phyloP scores from a whole-genome alignment of 306 rosid genomes.

The Acacia confusa region DNA sequence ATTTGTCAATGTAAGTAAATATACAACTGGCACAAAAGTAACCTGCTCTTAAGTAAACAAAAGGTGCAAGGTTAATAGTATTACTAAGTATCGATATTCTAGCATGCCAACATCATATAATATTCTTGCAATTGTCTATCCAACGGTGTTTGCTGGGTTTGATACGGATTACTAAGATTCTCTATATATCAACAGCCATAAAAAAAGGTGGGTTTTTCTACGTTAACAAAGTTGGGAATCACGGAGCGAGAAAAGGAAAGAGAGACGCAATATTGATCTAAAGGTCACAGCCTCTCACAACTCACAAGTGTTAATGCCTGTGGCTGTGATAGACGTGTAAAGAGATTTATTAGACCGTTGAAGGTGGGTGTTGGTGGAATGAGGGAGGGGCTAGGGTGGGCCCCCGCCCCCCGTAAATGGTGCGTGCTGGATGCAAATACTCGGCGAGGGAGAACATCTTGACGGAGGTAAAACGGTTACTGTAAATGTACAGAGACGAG shows the following conservation, averaged over 20 bases:
- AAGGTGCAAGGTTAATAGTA: no score
- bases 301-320: constrained; percentile 27
- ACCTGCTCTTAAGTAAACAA: no score
- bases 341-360: constrained; percentile 25
- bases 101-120: no score
- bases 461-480: constrained; percentile 51
- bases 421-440: constrained; percentile 50
- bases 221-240: constrained; percentile 45
- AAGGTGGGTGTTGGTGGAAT: constrained; percentile 2
- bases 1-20: no score
- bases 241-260: background rate
- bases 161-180: no score
- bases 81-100: no score
- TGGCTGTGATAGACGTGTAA: background rate
- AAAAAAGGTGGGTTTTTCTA: constrained; percentile 30
- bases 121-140: no score
- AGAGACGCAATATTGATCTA: background rate
- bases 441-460: constrained; percentile 80
- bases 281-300: background rate
- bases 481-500: constrained; percentile 48
- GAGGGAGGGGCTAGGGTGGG: no score
- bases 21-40: no score
- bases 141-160: no score
- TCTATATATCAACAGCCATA: no score
- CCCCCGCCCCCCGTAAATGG: no score